Conservation (phyloP, 768 basidiomycete species). For the Lyophyllum decastes region DNA sequence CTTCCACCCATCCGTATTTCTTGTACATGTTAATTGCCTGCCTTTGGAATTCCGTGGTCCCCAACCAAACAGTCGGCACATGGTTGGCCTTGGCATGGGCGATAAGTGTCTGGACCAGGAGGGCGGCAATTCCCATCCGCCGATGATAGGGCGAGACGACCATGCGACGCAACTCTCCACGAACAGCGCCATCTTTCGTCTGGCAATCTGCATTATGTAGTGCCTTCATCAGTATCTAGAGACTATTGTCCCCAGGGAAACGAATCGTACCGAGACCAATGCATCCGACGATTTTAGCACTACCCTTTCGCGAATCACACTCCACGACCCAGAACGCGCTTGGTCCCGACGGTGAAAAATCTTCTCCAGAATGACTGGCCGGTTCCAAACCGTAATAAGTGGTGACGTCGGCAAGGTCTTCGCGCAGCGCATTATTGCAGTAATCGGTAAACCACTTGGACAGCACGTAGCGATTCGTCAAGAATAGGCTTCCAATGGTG, state of each 20-base stretch:
- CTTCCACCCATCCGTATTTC: slow-evolving; percentile 2
- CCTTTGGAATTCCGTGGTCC: neutral
- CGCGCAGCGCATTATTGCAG: neutral
- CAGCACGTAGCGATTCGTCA: neutral
- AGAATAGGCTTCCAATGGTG: neutral
- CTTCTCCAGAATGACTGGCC: neutral
- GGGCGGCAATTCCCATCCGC: slow-evolving; percentile 7
- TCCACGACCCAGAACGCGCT: slow-evolving; percentile 9
- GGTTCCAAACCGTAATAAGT: neutral
- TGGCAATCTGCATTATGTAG: slow-evolving; percentile 1
- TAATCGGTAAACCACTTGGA: slow-evolving; percentile 6
- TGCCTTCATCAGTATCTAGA: neutral
- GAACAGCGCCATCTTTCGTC: neutral
- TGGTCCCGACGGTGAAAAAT: neutral
- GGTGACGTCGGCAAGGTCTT: neutral
- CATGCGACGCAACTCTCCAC: slow-evolving; percentile 11
- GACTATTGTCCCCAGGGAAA: neutral
- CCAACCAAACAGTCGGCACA: neutral
- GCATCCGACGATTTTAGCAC: slow-evolving; percentile 2
- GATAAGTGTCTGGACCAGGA: slow-evolving; percentile 7
- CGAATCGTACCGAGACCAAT: slow-evolving; percentile 17
- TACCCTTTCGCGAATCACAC: neutral
- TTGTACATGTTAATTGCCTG: slow-evolving; percentile 7
- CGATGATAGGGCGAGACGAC: slow-evolving; percentile 12
- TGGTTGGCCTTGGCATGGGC: slow-evolving; percentile 3